phyloP scores from a whole-genome alignment of 2,329 filamentous ascomycete genomes.

The Intubia oerlemansii region DNA sequence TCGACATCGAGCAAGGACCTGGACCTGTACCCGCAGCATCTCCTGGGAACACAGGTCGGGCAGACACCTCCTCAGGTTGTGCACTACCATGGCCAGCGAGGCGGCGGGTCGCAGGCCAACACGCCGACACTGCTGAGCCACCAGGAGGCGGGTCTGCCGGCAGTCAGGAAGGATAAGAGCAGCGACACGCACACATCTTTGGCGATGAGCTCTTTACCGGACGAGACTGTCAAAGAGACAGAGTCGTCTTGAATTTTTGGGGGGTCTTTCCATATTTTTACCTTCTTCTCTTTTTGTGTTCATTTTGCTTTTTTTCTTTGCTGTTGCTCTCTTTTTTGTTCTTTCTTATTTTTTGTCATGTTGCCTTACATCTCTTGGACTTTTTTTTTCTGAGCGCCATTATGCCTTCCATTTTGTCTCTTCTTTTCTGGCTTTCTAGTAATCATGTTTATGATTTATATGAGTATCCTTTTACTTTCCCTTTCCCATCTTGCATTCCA shows the following conservation, averaged over 20 bases:
- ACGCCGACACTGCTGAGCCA: conserved; percentile 35
- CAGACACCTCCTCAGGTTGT: conserved; percentile 44
- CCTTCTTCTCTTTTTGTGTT: conserved; percentile 1
- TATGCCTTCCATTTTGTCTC: too few relatives aligned
- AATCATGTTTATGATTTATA: too few relatives aligned
- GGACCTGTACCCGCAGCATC: conserved; percentile 44
- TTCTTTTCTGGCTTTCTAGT: too few relatives aligned
- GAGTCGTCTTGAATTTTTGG: not conserved
- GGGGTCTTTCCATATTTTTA: not conserved
- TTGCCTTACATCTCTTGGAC: too few relatives aligned
- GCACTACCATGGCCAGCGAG: conserved; percentile 44
- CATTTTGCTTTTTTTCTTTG: conserved; percentile 1
- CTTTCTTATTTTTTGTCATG: not conserved
- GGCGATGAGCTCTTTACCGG: conserved; percentile 18
- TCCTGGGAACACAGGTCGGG: conserved; percentile 38
- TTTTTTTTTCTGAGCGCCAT: too few relatives aligned
- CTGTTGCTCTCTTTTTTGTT: not conserved
- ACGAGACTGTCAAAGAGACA: conserved; percentile 15
- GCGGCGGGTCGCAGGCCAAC: conserved; percentile 46
- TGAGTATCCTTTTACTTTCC: too few relatives aligned
- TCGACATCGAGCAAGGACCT: conserved; percentile 50
- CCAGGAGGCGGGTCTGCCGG: conserved; percentile 25
- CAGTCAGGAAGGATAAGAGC: conserved; percentile 24
- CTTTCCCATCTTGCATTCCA: too few relatives aligned
- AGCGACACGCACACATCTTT: conserved; percentile 17